phyloP scores from a whole-genome alignment of 2,329 filamentous ascomycete genomes.

The Claviceps africana region DNA sequence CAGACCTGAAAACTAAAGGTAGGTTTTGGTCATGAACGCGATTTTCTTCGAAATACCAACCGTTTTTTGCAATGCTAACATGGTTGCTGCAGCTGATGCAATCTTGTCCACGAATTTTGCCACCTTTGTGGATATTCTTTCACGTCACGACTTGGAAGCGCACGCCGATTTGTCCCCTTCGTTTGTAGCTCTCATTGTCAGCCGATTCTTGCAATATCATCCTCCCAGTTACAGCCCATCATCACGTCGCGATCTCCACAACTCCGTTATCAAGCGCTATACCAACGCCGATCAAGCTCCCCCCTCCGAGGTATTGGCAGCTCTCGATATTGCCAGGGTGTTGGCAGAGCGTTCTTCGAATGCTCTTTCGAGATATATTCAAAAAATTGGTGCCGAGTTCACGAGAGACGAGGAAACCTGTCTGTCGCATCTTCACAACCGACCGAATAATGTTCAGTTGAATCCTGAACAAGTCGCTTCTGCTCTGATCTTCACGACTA shows the following conservation, averaged over 20 bases:
- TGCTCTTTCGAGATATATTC: constrained; percentile 51
- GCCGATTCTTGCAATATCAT: constrained; percentile 76
- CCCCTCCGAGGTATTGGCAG: constrained; percentile 57
- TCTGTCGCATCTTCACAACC: constrained; percentile 36
- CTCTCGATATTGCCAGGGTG: constrained; percentile 54
- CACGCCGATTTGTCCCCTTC: constrained; percentile 52
- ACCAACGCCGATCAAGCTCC: constrained; percentile 46
- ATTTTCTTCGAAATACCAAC: neutral
- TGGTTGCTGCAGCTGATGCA: constrained; percentile 55
- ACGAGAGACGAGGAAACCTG: constrained; percentile 63
- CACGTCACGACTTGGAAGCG: constrained; percentile 46
- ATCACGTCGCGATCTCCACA: constrained; percentile 53
- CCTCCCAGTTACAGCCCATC: constrained; percentile 73
- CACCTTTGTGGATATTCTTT: constrained; percentile 64
- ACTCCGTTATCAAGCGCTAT: constrained; percentile 56
- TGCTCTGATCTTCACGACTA: constrained; percentile 54
- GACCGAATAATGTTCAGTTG: constrained; percentile 44
- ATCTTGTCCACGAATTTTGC: constrained; percentile 70
- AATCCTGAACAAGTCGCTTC: constrained; percentile 71
- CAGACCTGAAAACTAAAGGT: constrained; percentile 86
- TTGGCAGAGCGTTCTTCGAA: constrained; percentile 44
- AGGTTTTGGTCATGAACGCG: constrained; percentile 13
- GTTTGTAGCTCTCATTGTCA: constrained; percentile 68
- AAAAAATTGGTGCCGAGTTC: constrained; percentile 58
- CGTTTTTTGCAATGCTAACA: constrained; percentile 10